Base-by-base conservation (phyloP, 164 flowering plant species). In the Annona squamosa region DNA sequence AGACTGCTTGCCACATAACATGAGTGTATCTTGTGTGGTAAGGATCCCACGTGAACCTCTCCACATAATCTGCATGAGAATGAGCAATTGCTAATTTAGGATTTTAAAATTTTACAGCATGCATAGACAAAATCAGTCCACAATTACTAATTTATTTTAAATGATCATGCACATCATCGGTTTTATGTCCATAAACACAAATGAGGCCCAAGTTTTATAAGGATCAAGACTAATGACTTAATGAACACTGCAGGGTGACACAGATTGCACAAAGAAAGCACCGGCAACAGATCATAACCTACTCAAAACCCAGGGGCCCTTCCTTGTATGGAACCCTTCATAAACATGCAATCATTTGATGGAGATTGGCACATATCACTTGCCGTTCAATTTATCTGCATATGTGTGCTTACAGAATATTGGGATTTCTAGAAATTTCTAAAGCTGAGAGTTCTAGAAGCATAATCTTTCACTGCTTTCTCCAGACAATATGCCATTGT, bases 31-130 rank as follows among this genome's bases (percentile, higher is more conserved):
- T 69, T 68, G 76, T 87, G 85, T 43, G 87, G 87, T 46, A 77
- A 65, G 63, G 73, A 63, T 26, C 91, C 87, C 42, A 87, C 81
- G 78, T 87, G 86, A 73, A 86, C 86, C 75, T 87, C 87, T 74
- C 82, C 86, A 72, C 87, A 87, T 48, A 79, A 5, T n/a, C 89
- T 86, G 83, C 80, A 81, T 12, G 44, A 1, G 19, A 65, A 48
- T 46, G 63, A 65, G 13, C 18, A n/a, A 67, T 67, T 43, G 46
- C 42, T 43, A 64, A 19, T 10, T 64, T 64, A 18, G 13, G 67
- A 41, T 37, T 26, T 41, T 1, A 13, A 64, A 26, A 26, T 26
- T 52, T 52, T 52, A 13, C 59, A 52, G 59, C 59, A 52, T 52
- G 59, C 13, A 9, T 52, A 52, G 13, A 52, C 3, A 9, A 52